Conservation (phyloP, 768 basidiomycete genomes). For the Lactarius tabidus region DNA sequence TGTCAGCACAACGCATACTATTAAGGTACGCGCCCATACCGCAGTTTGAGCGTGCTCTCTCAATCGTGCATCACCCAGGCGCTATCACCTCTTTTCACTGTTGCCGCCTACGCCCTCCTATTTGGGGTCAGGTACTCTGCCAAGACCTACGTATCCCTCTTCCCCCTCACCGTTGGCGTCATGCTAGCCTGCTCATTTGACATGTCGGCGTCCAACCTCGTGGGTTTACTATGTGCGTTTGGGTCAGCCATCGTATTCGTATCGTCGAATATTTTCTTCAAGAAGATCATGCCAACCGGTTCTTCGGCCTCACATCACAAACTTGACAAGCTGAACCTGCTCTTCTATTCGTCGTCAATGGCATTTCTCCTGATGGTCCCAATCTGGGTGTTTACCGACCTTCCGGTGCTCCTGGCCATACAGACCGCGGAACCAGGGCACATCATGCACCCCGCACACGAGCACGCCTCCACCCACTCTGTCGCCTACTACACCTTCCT, state of each 20-base stretch:
- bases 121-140: conserved; percentile 92
- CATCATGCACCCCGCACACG: conserved; percentile 44
- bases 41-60: conserved; percentile 1
- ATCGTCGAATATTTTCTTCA: conserved; percentile 98
- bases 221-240: conserved; percentile 92
- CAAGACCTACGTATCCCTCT: conserved; percentile 86
- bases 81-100: conserved; percentile 94
- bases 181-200: conserved; percentile 98
- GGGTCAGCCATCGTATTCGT: conserved; percentile 97
- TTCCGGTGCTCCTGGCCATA: conserved; percentile 57
- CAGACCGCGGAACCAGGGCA: conserved; percentile 37
- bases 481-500: conserved; percentile 81
- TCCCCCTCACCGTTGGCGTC: conserved; percentile 94
- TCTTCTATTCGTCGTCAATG: conserved; percentile 91
- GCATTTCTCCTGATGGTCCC: conserved; percentile 97
- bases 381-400: conserved; percentile 88
- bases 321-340: conserved; percentile 94
- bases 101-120: conserved; percentile 88
- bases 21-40: conserved; percentile 65
- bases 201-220: conserved; percentile 76
- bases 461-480: conserved; percentile 51
- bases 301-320: conserved; percentile 53
- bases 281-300: conserved; percentile 85
- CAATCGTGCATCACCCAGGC: conserved; percentile 50
- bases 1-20: conserved; percentile 97